Evolutionary conservation across 495 filamentous ascomycete genomes (phyloP).

Genomic region (Glonium stellatum): DNA sequence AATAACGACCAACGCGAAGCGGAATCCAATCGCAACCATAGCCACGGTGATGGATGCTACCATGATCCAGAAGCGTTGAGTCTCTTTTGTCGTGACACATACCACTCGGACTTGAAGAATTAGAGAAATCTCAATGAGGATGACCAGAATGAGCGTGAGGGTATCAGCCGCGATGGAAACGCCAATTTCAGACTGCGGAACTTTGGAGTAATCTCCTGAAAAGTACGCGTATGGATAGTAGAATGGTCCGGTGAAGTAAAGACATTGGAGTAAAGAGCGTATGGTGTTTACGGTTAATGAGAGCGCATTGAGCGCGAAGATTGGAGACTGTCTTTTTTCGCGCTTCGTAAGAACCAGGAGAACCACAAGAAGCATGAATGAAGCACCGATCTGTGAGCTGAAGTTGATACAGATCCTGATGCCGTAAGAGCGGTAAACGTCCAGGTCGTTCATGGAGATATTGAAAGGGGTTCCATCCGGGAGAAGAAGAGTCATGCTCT

Average conservation of each 20-base stretch:
- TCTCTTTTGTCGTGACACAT: slow-evolving; percentile 40
- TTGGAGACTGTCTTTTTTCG: slow-evolving; percentile 52
- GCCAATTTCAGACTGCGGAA: slow-evolving; percentile 43
- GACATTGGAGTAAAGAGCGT: slow-evolving; percentile 51
- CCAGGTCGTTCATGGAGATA: slow-evolving; percentile 44
- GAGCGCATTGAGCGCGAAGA: slow-evolving; percentile 60
- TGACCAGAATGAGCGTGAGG: slow-evolving; percentile 51
- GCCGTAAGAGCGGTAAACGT: slow-evolving; percentile 45
- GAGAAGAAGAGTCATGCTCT: slow-evolving; percentile 12
- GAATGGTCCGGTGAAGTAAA: slow-evolving; percentile 52
- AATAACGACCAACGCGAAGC: slow-evolving; percentile 49
- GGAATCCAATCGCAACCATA: slow-evolving; percentile 52
- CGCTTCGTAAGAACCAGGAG: slow-evolving; percentile 56
- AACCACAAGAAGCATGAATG: slow-evolving; percentile 57
- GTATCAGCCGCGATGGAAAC: slow-evolving; percentile 48
- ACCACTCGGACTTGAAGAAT: slow-evolving; percentile 67
- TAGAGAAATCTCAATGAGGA: slow-evolving; percentile 58
- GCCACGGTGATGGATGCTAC: slow-evolving; percentile 47
- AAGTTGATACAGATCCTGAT: slow-evolving; percentile 59
- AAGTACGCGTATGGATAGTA: slow-evolving; percentile 53
- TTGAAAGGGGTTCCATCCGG: slow-evolving; percentile 13
- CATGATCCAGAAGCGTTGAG: slow-evolving; percentile 42
- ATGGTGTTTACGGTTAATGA: slow-evolving; percentile 54
- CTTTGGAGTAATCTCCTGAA: slow-evolving; percentile 48
- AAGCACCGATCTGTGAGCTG: slow-evolving; percentile 67